phyloP scores from a whole-genome alignment of 306 rosid genomes.

The Cucumis sativus region Cucumber_9930_V3 NC_026657.2:4388001-4388500 shows the following conservation, averaged over 20 bases:
- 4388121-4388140: constrained; percentile 43
- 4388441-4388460: constrained; percentile 72
- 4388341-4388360: constrained; percentile 88
- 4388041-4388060: constrained; percentile 33
- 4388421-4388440: constrained; percentile 75
- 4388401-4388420: constrained; percentile 73
- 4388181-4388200: constrained; percentile 45
- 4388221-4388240: constrained; percentile 39
- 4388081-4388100: constrained; percentile 49
- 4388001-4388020: constrained; percentile 94
- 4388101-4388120: constrained; percentile 41
- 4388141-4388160: constrained; percentile 55
- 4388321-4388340: constrained; percentile 79
- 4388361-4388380: constrained; percentile 86
- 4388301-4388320: constrained; percentile 53
- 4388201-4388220: constrained; percentile 51
- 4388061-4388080: constrained; percentile 32
- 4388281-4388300: constrained; percentile 19
- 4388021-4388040: constrained; percentile 54
- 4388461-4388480: constrained; percentile 75
- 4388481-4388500: constrained; percentile 83
- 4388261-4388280: constrained; percentile 22
- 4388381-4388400: constrained; percentile 82
- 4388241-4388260: constrained; percentile 32
- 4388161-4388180: constrained; percentile 83